phyloP scores from a whole-genome alignment of 164 flowering plant genomes.

The Magnolia kwangsiensis region DNA sequence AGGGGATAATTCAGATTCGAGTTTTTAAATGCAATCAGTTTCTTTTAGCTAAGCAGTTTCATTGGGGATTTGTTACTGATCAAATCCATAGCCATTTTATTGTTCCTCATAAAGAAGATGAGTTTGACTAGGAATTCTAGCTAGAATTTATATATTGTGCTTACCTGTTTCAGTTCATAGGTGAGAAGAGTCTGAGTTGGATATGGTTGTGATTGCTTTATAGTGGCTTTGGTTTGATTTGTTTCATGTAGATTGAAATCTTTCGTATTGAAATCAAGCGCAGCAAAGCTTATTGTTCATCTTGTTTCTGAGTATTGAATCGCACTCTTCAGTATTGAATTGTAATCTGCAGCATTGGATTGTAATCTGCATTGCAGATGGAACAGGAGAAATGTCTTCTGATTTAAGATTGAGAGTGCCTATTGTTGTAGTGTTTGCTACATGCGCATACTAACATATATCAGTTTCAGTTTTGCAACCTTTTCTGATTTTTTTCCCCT shows the following conservation, averaged over 20 bases:
- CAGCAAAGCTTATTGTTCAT: no score
- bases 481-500: no score
- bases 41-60: neutral
- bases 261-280: no score
- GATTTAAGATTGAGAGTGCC: neutral
- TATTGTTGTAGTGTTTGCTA: neutral
- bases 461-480: no score
- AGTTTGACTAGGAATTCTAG: slow-evolving; percentile 2
- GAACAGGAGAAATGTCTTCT: neutral
- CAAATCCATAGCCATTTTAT: neutral
- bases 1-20: neutral
- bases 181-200: neutral
- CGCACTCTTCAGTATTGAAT: neutral
- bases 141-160: slow-evolving; percentile 8
- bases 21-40: neutral
- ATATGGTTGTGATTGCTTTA: neutral
- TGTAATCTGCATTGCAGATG: neutral
- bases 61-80: neutral
- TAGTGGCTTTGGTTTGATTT: neutral
- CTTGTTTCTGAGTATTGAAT: neutral
- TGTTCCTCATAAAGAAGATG: neutral
- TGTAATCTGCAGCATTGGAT: neutral
- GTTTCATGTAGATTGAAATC: no score
- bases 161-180: no score
- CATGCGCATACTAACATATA: neutral